Evolutionary conservation across 2,329 filamentous ascomycete species (phyloP).

Genomic region (Monosporascus sp.): DNA sequence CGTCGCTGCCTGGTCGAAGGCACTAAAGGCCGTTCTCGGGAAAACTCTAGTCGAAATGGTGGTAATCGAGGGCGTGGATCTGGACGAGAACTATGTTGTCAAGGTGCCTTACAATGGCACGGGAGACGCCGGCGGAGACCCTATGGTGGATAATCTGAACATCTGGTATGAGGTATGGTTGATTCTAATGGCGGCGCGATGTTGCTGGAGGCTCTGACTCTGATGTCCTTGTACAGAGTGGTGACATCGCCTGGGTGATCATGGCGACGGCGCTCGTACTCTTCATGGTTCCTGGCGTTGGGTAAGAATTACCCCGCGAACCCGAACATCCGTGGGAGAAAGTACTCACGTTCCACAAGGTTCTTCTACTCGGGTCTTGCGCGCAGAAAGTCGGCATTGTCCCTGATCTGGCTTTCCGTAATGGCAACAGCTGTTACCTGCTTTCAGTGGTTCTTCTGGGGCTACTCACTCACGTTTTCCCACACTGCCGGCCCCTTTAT

Average conservation of each 20-base stretch:
- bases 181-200: not conserved
- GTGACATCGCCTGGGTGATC: conserved; percentile 83
- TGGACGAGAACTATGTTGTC: conserved; percentile 39
- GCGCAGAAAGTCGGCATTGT: conserved; percentile 81
- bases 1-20: not conserved
- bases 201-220: conserved; percentile 15
- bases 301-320: conserved; percentile 36
- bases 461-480: conserved; percentile 77
- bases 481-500: conserved; percentile 71
- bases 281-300: conserved; percentile 90
- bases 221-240: conserved; percentile 41
- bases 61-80: conserved; percentile 33
- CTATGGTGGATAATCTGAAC: conserved; percentile 64
- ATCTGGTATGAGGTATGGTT: conserved; percentile 65
- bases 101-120: conserved; percentile 61
- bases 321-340: not conserved
- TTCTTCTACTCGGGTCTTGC: conserved; percentile 94
- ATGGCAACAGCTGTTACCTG: conserved; percentile 79
- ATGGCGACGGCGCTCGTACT: conserved; percentile 76
- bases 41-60: conserved; percentile 22
- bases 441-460: conserved; percentile 96
- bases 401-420: conserved; percentile 83
- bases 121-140: conserved; percentile 59
- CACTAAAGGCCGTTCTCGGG: not conserved
- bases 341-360: conserved; percentile 22